Percentiles rank a stretch among this genome's conserved stretches.
These are phyloP conservation scores for Angophora floribunda DNA, from an alignment of 345 rosid species.

Conservation along the genomic window DNA sequence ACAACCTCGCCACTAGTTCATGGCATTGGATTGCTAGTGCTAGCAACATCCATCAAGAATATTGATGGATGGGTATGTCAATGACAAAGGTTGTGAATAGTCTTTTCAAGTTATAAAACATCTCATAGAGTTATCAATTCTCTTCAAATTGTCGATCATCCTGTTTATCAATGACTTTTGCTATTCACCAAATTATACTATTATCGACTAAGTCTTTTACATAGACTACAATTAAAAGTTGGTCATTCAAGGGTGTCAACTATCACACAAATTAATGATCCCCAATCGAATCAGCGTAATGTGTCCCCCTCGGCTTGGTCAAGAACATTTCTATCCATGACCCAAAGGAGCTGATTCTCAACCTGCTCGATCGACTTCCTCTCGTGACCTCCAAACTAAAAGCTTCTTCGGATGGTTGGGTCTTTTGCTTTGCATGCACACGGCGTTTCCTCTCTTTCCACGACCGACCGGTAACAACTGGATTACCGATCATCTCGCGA, in stretches of 20 bases:
- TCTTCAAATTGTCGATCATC: not conserved
- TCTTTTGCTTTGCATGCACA: not conserved
- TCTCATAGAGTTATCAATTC: not conserved
- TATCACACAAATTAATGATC: not conserved
- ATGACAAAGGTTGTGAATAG: not conserved
- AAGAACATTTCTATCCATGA: not conserved
- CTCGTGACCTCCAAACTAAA: not conserved
- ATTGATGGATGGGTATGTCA: not conserved
- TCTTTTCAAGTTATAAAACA: not conserved
- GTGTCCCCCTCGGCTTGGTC: not conserved
- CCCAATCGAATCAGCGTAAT: not conserved
- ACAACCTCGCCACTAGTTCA: not conserved
- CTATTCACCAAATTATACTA: accelerated
- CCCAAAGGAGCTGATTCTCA: not conserved
- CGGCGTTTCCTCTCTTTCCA: not conserved
- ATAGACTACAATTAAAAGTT: not conserved
- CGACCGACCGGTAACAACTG: not conserved
- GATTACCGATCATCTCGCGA: not conserved
- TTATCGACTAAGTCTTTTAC: not conserved
- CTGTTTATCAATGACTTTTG: accelerated
- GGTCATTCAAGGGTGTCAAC: not conserved
- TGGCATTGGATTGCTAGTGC: not conserved
- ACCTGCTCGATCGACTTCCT: not conserved
- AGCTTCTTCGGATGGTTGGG: not conserved
- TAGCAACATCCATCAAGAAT: not conserved